Evolutionary conservation across 73 alveolate genomes (phyloP).

Genomic region (Blepharisma japonicum): DNA sequence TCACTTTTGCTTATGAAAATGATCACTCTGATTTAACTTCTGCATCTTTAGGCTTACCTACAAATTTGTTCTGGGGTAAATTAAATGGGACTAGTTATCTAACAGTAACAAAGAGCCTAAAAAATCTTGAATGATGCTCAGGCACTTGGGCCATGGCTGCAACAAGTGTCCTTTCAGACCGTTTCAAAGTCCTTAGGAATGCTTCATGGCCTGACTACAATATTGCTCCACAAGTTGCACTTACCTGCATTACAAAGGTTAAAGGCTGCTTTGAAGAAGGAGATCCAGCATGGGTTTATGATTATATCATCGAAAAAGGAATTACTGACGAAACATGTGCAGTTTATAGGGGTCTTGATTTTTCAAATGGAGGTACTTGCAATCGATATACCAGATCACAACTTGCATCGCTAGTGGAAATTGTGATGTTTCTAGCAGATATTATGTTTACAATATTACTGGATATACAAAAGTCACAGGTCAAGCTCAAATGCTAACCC

Average conservation of each 20-base stretch:
- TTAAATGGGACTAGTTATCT: constrained; percentile 78
- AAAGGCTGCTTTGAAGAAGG: constrained; percentile 89
- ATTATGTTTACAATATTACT: constrained; percentile 48
- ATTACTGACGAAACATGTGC: constrained; percentile 81
- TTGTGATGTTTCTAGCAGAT: constrained; percentile 56
- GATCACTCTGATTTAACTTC: constrained; percentile 49
- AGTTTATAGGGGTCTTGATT: constrained; percentile 45
- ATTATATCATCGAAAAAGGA: constrained; percentile 57
- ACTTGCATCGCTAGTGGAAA: constrained; percentile 57
- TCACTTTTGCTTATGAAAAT: too few species aligned
- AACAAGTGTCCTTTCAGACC: constrained; percentile 79
- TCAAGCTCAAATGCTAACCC: constrained; percentile 83
- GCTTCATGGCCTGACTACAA: constrained; percentile 85
- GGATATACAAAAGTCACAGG: constrained; percentile 56
- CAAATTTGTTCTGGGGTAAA: constrained; percentile 55
- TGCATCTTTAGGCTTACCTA: constrained; percentile 16
- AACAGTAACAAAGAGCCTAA: constrained; percentile 80
- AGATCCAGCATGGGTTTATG: constrained; percentile 56
- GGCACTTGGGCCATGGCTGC: constrained; percentile 97
- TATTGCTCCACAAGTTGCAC: constrained; percentile 76
- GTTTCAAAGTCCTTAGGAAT: constrained; percentile 86
- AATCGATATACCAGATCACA: neutral
- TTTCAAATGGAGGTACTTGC: constrained; percentile 58
- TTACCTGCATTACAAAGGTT: constrained; percentile 70
- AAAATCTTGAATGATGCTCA: constrained; percentile 90